Conservation (phyloP, 768 basidiomycete genomes). For the Hydnomerulius pinastri region DNA sequence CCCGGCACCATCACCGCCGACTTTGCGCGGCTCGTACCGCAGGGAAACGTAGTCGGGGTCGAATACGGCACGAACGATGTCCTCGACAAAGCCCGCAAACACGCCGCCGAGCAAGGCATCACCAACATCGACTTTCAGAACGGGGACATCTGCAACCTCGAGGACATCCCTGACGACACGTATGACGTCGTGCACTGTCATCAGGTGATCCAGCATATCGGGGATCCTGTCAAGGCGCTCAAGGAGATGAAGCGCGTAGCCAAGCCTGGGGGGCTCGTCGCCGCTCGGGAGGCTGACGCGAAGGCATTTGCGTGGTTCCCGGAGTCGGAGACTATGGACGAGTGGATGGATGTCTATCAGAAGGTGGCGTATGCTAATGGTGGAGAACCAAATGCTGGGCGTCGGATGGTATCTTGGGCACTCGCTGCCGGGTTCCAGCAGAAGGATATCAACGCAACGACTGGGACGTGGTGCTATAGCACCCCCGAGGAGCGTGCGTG, state of each 20-base stretch:
- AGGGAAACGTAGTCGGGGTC: conserved; percentile 46
- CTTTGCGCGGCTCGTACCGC: conserved; percentile 41
- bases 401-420: conserved; percentile 40
- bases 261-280: conserved; percentile 47
- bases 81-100: conserved; percentile 35
- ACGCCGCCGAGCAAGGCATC: conserved; percentile 28
- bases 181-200: conserved; percentile 55
- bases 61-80: conserved; percentile 39
- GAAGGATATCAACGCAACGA: conserved; percentile 27
- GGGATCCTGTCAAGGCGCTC: conserved; percentile 41
- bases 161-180: conserved; percentile 35
- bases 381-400: conserved; percentile 42
- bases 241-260: conserved; percentile 50
- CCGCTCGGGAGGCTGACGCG: conserved; percentile 44
- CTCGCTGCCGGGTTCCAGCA: conserved; percentile 37
- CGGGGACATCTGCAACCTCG: conserved; percentile 41
- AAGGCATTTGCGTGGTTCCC: conserved; percentile 38
- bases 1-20: conserved; percentile 52
- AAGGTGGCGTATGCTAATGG: conserved; percentile 31
- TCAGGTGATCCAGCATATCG: conserved; percentile 51
- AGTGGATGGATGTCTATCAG: conserved; percentile 21
- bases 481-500: conserved; percentile 38
- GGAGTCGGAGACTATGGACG: conserved; percentile 30
- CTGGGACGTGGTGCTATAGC: conserved; percentile 39
- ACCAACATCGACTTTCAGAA: conserved; percentile 40